Percentiles rank a stretch among this genome's conserved stretches.
phyloP scores from a whole-genome alignment of 768 basidiomycete species.

The Ramaria sp. region DNA sequence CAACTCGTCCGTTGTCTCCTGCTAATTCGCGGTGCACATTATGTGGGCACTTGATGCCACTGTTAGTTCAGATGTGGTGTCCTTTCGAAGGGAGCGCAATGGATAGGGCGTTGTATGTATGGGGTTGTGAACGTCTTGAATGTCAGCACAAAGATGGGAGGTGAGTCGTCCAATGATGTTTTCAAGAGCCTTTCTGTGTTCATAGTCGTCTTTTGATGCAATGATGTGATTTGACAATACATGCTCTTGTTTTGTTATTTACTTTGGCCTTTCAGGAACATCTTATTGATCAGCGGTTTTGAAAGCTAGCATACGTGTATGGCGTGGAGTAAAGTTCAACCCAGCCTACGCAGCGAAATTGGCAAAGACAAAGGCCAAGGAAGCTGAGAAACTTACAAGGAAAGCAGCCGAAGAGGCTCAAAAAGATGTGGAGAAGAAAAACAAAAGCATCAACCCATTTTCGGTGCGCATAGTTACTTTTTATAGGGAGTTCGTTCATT shows the following conservation, averaged over 20 bases:
- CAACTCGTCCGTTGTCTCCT: constrained; percentile 47
- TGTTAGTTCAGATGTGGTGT: constrained; percentile 84
- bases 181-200: not conserved
- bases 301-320: constrained; percentile 59
- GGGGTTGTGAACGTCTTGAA: constrained; percentile 59
- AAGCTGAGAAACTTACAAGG: constrained; percentile 26
- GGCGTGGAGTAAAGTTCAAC: constrained; percentile 67
- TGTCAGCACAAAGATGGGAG: constrained; percentile 75
- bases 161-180: constrained; percentile 33
- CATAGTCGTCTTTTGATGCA: no score
- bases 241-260: not conserved
- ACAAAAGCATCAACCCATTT: constrained; percentile 51
- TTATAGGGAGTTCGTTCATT: not conserved
- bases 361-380: constrained; percentile 35
- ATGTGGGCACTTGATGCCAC: constrained; percentile 66
- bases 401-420: constrained; percentile 20
- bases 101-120: constrained; percentile 79
- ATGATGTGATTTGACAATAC: no score
- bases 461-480: constrained; percentile 36
- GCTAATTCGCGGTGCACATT: constrained; percentile 59
- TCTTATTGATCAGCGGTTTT: constrained; percentile 3
- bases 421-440: constrained; percentile 20
- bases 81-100: constrained; percentile 77
- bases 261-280: not conserved
- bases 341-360: constrained; percentile 66